Evolutionary conservation across 768 basidiomycete genomes (phyloP), one percentile per base, ranked within the genome.

Genomic region (Hypholoma sublateritium): DNA sequence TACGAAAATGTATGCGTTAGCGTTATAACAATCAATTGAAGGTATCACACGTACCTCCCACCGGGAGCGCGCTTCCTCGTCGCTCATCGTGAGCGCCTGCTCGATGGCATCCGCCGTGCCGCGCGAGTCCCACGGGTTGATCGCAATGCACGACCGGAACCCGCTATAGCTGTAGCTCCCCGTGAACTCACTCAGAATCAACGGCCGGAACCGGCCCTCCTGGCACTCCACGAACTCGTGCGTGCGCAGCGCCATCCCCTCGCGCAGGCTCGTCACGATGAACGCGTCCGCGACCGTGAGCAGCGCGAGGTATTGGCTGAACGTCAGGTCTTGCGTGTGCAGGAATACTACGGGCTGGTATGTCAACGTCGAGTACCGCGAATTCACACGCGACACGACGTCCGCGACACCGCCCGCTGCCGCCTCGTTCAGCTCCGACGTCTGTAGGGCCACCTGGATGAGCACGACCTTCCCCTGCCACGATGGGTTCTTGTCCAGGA

Each of bases 161-260:
- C 93, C 92, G 46, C 86, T 88, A 66, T 91, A 93, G 62, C 85
- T 88, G 67, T 94, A 94, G 5, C 86, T 86, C 11, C 93, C 93
- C 0, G 93, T 89, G 68, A 95, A 95, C 85, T 93, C 91, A 65
- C 89, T 91, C 58, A 93, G 68, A 59, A 94, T 86, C 28, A 94
- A 79, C 0, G 89, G 87, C 51, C 91, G 74, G 58, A 82, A 78
- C 50, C 79, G 71, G 14, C 73, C 84, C 64, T 90, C 87, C 68
- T 93, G 93, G 64, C 91, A 93, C 69, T 91, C 89, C 11, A 95
- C 90, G 65, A 84, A 93, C 68, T 93, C 90, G 66, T 92, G 90
- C 1, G 87, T 86, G 45, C 88, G 77, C 50, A 93, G 71, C 9
- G 91, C 91, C 93, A 95, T 94, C 0, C 93, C 93, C 70, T 95